Evolutionary conservation across 1,284 basidiomycete species (phyloP), one percentile per base, ranked within the genome.

Genomic region (Malassezia sp.): DNA sequence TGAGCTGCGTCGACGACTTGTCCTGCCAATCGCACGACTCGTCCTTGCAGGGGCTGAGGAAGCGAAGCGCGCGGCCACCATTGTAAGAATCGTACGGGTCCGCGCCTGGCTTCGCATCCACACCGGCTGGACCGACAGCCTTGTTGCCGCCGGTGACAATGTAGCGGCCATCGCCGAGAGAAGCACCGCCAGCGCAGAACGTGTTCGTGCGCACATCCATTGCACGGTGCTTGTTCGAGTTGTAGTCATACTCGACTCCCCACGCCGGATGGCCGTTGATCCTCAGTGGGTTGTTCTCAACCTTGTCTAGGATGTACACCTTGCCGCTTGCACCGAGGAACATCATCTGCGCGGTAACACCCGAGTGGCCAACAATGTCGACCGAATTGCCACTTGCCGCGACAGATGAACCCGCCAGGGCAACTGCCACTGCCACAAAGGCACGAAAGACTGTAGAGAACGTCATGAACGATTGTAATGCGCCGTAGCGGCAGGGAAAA

Each of bases 271-370:
- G 54, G 12, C 61, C 61, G 24, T 59, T 55, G 37, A 57, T 38
- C 7, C 35, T 22, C 9, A 43, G 33, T 1, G 49, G 52, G 48
- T 66, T 66, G 50, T 64, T 61, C 33, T 64, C 61, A 36, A 53
- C 53, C 56, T 64, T 64, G 54, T 66, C 63, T 23, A 66, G 50
- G 26, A 66, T 61, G 45, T 59, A 57, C 22, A 62, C 62, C 32
- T 61, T 60, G 27, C 53, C 42, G 15, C 59, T 52, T 10, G 52
- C 53, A 23, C 52, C 57, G 18, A 64, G 53, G 49, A 61, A 62
- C 63, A 64, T 57, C 60, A 62, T 62, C 40, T 64, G 62, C 3
- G 50, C 62, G 3, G 53, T 59, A 15, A 64, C 56, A 26, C 62
- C 60, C 5, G 61, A 63, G 36, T 59, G 51, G 24, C 61, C 61